Evolutionary conservation across 192 early-diverging fungal species (phyloP).

Genomic region (Umbelopsis sp.): DNA sequence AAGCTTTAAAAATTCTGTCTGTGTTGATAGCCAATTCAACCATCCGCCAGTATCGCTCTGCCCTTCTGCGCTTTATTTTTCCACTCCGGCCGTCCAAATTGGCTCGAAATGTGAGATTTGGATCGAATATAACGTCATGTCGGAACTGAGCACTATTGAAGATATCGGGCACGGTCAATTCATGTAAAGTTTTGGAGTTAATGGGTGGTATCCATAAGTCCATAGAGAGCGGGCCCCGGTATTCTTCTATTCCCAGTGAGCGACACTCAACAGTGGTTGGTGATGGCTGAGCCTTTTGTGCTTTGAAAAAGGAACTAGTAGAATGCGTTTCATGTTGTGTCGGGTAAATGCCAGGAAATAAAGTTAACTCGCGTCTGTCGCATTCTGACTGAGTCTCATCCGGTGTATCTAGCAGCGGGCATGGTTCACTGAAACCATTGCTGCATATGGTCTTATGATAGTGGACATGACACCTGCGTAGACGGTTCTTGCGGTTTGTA

Average conservation of each 20-base stretch:
- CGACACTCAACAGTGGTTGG: neutral
- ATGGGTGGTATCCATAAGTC: conserved; percentile 64
- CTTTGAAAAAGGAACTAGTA: neutral
- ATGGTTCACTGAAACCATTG: no score
- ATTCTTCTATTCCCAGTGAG: neutral
- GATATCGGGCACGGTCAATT: conserved; percentile 82
- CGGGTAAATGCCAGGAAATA: no score
- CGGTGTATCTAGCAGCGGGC: no score
- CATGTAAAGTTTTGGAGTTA: conserved; percentile 85
- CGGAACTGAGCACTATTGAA: conserved; percentile 83
- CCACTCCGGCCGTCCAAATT: conserved; percentile 77
- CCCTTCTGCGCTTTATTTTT: conserved; percentile 60
- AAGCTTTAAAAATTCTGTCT: conserved; percentile 8
- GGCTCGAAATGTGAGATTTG: conserved; percentile 87
- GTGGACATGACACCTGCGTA: conserved; percentile 3
- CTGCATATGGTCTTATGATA: neutral
- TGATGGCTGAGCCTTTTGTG: neutral
- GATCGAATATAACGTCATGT: conserved; percentile 90
- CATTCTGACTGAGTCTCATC: no score
- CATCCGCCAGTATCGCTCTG: conserved; percentile 72
- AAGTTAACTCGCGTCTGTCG: no score
- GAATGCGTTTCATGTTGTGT: neutral
- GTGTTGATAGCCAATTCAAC: conserved; percentile 60
- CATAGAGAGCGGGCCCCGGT: conserved; percentile 1
- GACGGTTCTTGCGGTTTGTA: neutral